Conservation (phyloP, 140 eudicot genomes). For the Anethum foeniculum region DNA sequence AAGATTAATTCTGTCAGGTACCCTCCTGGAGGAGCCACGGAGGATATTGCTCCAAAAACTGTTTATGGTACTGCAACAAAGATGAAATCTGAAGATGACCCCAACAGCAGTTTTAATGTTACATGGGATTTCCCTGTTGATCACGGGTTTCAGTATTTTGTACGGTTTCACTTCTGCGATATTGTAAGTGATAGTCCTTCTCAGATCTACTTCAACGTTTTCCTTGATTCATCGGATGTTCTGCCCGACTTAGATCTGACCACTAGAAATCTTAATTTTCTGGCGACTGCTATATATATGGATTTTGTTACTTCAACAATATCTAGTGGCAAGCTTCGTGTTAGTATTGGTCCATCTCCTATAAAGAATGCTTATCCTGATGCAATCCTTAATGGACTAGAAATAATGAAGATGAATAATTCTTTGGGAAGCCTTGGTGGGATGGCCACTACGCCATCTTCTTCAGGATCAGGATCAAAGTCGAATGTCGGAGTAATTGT, state of each 20-base stretch:
- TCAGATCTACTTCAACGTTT: constrained; percentile 49
- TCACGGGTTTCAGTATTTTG: constrained; percentile 43
- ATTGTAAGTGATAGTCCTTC: constrained; percentile 36
- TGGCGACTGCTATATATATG: constrained; percentile 37
- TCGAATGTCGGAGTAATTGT: constrained; percentile 42
- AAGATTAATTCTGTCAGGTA: constrained; percentile 33
- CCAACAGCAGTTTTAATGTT: constrained; percentile 50
- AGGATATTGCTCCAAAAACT: constrained; percentile 49
- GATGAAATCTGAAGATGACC: constrained; percentile 38
- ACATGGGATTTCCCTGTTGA: constrained; percentile 63
- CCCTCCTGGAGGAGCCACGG: constrained; percentile 43
- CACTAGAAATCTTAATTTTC: not conserved
- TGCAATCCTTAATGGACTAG: constrained; percentile 31
- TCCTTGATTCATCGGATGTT: constrained; percentile 29
- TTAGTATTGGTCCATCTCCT: constrained; percentile 59
- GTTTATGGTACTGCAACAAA: constrained; percentile 59
- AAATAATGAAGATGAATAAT: constrained; percentile 26
- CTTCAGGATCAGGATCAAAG: constrained; percentile 28
- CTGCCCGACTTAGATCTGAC: constrained; percentile 35
- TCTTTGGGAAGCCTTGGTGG: constrained; percentile 18
- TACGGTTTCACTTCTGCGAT: constrained; percentile 70
- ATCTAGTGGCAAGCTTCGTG: constrained; percentile 17
- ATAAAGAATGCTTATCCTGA: constrained; percentile 1
- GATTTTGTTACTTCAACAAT: constrained; percentile 42
- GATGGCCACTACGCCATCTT: constrained; percentile 13